Base-by-base conservation (phyloP, 2,329 filamentous ascomycete species). In the Elsinoe arachidis region DNA sequence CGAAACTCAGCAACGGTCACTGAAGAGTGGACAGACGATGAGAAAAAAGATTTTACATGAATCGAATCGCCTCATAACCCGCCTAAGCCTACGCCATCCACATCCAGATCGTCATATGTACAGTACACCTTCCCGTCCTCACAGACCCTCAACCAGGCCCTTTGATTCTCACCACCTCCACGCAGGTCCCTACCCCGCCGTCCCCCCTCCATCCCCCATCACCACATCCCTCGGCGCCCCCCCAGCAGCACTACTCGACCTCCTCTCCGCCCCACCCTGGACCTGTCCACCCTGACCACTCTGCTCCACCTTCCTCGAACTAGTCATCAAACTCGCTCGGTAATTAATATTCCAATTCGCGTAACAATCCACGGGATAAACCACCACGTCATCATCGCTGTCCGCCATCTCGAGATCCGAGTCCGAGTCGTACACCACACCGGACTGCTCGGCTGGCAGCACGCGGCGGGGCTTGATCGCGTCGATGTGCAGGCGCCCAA, bases 401-500 rank as follows among this genome's bases (percentile, higher is more conserved):
- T 95, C 88, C 23, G 86, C 85, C n/a, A 46, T 56, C 41, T 56
- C 54, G 41, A 56, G 14, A 33, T 56, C 54, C 23, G 39, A 47
- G 67, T 95, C 89, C 73, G 89, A 95, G 73, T 90, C 95, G 81
- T 87, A 96, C 60, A 71, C 66, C 15, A 71, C 69, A 30, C 66
- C 68, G 30, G 61, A 63, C 37, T 61, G 61, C 38, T 67, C 39
- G 14, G 26, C 41, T 5, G 54, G 59, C 11, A 65, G 59, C 17
- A 65, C 64, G 14, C 62, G 60, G 57, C 62, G 60, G 12, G 64
- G 61, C 52, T 66, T 66, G 33, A 66, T 62, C 58, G 64, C 85
- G 72, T 97, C 93, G 63, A 97, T 89, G 81, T 90, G 90, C 63
- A 95, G 72, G 38, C 92, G 84, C 61, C 90, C 90, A 61, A 91